A percentile compares a stretch with the other conserved stretches of the same genome.
phyloP scores from a whole-genome alignment of 768 basidiomycete species.

The Termitomyces sp. region DNA sequence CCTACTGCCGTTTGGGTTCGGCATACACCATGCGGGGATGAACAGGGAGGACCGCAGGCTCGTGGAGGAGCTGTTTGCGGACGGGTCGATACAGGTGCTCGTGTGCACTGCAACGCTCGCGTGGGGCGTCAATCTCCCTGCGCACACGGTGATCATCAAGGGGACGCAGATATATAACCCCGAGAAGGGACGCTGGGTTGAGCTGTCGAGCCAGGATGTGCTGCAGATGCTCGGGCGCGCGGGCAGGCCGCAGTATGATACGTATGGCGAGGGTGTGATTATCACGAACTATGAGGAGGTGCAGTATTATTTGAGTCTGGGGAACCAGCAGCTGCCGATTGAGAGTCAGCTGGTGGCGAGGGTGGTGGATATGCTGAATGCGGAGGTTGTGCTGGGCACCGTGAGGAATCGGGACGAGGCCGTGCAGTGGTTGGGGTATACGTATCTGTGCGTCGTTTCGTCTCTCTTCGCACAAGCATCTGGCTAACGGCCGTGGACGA shows the following conservation, averaged over 20 bases:
- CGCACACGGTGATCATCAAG: constrained; percentile 98
- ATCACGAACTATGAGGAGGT: constrained; percentile 97
- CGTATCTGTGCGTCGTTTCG: constrained; percentile 72
- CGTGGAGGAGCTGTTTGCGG: constrained; percentile 92
- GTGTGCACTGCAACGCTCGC: constrained; percentile 98
- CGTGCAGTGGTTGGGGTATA: constrained; percentile 95
- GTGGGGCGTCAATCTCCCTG: constrained; percentile 98
- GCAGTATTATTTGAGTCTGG: constrained; percentile 91
- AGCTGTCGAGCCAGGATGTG: constrained; percentile 92
- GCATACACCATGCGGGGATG: constrained; percentile 98
- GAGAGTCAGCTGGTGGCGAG: constrained; percentile 92
- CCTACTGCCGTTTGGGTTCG: constrained; percentile 93
- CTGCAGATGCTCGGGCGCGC: constrained; percentile 98
- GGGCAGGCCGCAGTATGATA: constrained; percentile 96
- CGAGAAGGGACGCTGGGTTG: constrained; percentile 97
- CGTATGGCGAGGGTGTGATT: constrained; percentile 95
- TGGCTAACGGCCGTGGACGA: background rate
- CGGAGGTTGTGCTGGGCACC: constrained; percentile 93
- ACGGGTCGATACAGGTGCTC: constrained; percentile 88
- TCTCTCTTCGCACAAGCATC: background rate
- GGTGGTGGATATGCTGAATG: constrained; percentile 93
- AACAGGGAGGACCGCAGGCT: constrained; percentile 81
- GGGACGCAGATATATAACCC: constrained; percentile 99
- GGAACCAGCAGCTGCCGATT: constrained; percentile 98
- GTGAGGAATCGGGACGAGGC: constrained; percentile 95